Conservation (phyloP, 116 monocot genomes). For the Phalaenopsis hybrid region DNA sequence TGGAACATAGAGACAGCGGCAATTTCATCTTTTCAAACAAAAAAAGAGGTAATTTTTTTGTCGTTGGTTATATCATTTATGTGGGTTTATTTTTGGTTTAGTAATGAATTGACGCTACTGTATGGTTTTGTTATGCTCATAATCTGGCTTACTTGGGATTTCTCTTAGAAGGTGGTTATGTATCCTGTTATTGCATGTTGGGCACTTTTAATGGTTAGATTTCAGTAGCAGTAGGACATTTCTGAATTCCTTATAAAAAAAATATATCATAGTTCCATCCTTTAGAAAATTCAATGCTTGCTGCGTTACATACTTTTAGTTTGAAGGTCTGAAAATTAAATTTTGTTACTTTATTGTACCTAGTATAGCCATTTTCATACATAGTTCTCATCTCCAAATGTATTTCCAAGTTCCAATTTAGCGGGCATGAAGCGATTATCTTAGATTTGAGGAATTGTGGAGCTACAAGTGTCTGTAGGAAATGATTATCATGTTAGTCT, state of each 20-base stretch:
- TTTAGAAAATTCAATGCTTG: neutral
- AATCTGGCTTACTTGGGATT: neutral
- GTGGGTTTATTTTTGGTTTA: neutral
- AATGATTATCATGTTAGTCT: neutral
- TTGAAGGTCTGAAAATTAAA: neutral
- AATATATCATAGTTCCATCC: neutral
- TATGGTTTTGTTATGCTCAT: too few relatives aligned
- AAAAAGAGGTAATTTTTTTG: neutral
- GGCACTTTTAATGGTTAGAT: neutral
- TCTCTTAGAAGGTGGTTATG: neutral
- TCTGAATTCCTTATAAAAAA: neutral
- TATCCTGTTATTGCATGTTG: neutral
- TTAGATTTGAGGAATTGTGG: neutral
- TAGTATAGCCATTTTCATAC: neutral
- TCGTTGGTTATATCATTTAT: too few relatives aligned
- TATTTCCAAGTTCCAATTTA: neutral
- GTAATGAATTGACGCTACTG: neutral
- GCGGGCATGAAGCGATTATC: neutral
- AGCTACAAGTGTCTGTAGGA: neutral
- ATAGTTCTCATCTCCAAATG: neutral
- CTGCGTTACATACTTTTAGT: neutral
- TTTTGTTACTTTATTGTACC: neutral
- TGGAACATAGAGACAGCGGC: neutral
- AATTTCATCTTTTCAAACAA: neutral
- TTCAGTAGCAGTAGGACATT: neutral